Base-by-base conservation (phyloP, 75 land plant species). In the Picea glauca region DNA sequence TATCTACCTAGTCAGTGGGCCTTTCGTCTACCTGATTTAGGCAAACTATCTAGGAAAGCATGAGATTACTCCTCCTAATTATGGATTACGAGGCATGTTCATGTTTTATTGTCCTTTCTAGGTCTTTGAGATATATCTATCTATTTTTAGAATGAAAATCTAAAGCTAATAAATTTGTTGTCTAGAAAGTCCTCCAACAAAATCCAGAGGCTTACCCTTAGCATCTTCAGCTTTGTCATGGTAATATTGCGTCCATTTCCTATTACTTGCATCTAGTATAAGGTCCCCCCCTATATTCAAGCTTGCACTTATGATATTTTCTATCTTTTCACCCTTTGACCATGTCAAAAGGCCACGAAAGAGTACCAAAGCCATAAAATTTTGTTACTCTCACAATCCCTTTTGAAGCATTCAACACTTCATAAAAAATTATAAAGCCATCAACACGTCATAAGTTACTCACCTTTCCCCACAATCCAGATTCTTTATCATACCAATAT, bases 401-500 rank as follows among this genome's bases (percentile, higher is more conserved):
- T 67, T 31, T 7, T 18, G 43, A 67, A 15, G 31, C 33, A 67
- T 35, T 67, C 4, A 67, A 67, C 46, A 17, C 46, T 33, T 67
- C 5, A 33, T 40, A 67, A 67, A 21, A 67, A 67, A 35, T 17
- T 67, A 18, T 15, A 67, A 67, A 3, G 12, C 35, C 18, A 67
- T 15, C 20, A 67, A 67, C 35, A 32, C 17, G 31, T 62, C 33
- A 33, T 38, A 33, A 35, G 1, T 15, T 50, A 73, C 79, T 76
- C 58, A 95, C 99, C 94, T 93, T 96, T 73, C 99, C 99, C 99
- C 96, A 96, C 26, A 89, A 85, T 20, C 96, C 99, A 60, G 93
- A 92, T 56, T 90, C 91, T 63, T 90, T 88, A 80, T 96, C 96
- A 75, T 96, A 96, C 99, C 99, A 96, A 78, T 90, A 96, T 74